These are phyloP conservation scores for Lodderomyces margitis DNA, from an alignment of 1,139 yeast species.

Conservation along the genomic window DNA sequence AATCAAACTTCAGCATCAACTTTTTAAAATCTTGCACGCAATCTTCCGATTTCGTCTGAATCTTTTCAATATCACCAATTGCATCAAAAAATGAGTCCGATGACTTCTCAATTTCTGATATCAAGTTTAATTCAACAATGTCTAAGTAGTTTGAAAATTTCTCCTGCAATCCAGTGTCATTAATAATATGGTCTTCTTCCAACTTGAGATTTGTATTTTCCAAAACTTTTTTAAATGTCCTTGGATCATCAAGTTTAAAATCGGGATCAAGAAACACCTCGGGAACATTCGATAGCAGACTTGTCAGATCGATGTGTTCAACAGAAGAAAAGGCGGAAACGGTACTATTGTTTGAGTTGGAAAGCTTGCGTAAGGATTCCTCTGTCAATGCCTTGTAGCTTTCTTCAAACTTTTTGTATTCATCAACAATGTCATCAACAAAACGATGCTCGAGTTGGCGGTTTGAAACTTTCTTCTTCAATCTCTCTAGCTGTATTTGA, in stretches of 20 bases:
- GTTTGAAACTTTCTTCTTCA: conserved; percentile 48
- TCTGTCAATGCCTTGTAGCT: conserved; percentile 48
- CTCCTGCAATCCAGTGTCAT: conserved; percentile 69
- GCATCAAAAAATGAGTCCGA: conserved; percentile 85
- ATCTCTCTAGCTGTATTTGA: conserved; percentile 65
- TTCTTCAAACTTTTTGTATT: conserved; percentile 55
- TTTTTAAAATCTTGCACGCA: conserved; percentile 50
- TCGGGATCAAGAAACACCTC: conserved; percentile 61
- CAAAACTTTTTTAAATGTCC: conserved; percentile 73
- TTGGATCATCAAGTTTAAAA: conserved; percentile 85
- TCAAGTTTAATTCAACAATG: conserved; percentile 75
- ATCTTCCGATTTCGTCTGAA: conserved; percentile 54
- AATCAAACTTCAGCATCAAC: conserved; percentile 41
- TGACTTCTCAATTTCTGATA: conserved; percentile 79
- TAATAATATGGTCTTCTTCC: conserved; percentile 17
- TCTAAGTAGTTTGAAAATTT: conserved; percentile 81
- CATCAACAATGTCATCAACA: conserved; percentile 42
- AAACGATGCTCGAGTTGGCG: conserved; percentile 48
- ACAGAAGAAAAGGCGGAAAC: conserved; percentile 18
- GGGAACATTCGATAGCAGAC: conserved; percentile 50
- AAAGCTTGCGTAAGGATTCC: conserved; percentile 47
- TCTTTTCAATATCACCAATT: conserved; percentile 68
- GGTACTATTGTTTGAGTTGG: conserved; percentile 8
- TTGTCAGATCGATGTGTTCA: conserved; percentile 10
- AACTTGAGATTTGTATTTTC: conserved; percentile 48